Evolutionary conservation across 2,329 filamentous ascomycete species (phyloP), one percentile per base, ranked within the genome.

Genomic region (Onygena corvina): DNA sequence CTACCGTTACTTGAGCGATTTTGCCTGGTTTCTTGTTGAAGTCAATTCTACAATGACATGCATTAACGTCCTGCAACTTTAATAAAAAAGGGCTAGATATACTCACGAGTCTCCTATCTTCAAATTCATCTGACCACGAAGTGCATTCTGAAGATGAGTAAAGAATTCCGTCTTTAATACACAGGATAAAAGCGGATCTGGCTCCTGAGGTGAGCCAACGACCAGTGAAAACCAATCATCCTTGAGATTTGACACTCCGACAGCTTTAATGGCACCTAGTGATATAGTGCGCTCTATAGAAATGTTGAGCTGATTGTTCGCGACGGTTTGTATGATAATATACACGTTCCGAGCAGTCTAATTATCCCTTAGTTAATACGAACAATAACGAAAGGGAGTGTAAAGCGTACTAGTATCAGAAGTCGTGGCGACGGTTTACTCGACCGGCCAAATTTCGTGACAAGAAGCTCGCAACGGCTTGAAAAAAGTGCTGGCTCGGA

Each of bases 1-100:
- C 62, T 6, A 86, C 86, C 71, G 96, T 96, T 61, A 98, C 84
- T 4, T 80, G 69, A 48, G 90, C 84, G 65, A 86, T 77, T 71
- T 98, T 98, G 49, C 86, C 86, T 1, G 92, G 92, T 69, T 98
- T 98, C 76, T 96, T 98, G 62, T 90, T 89, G 67, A 94, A 98
- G 64, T 94, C 86, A 58, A 98, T 89, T 3, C 70, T 76, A 49
- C 30, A 21, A 9, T 18, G 11, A 38, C 58, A 57, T 20, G 50
- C 55, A 55, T 49, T 16, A 51, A n/a, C n/a, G 18, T 11, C 42
- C 8, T 3, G 11, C 12, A 35, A 27, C 4, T 23, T 12, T 23
- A 8, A 3, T 21, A 25, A 42, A 7, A 42, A 14, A 11, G 5
- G n/a, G 12, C 18, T 11, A 8, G 16, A 4, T 40, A 25, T 46